Conservation (phyloP, 208 protist genomes). For the Leishmania mexicana region DNA sequence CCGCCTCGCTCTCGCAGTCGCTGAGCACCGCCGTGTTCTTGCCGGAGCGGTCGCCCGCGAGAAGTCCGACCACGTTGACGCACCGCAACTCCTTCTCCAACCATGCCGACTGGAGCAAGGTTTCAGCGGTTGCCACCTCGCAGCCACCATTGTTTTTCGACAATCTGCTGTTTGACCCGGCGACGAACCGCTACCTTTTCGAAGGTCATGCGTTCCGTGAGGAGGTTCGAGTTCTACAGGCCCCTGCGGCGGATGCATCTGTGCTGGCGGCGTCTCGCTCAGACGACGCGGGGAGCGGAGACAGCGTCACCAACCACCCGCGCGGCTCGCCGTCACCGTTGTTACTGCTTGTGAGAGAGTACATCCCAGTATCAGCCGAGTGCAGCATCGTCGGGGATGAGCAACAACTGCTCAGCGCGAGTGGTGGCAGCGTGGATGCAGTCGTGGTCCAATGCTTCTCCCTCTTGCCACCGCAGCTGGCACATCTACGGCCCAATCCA, state of each 20-base stretch:
- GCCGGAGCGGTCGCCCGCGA: not conserved
- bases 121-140: slow-evolving; percentile 33
- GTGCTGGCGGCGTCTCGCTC: not conserved
- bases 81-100: not conserved
- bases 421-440: not conserved
- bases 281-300: not conserved
- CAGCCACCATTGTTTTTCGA: slow-evolving; percentile 60
- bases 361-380: slow-evolving; percentile 41
- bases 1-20: not conserved
- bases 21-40: slow-evolving; percentile 3
- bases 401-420: not conserved
- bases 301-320: not conserved
- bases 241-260: not conserved
- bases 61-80: not conserved
- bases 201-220: slow-evolving; percentile 66
- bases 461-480: slow-evolving; percentile 41
- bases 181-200: slow-evolving; percentile 58
- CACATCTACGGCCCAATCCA: slow-evolving; percentile 37
- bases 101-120: not conserved
- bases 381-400: not conserved
- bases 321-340: not conserved
- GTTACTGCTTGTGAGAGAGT: slow-evolving; percentile 70
- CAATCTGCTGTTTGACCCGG: slow-evolving; percentile 71
- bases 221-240: slow-evolving; percentile 64
- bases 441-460: slow-evolving; percentile 71